phyloP scores from a whole-genome alignment of 768 basidiomycete genomes.

The Cystobasidium onofrii region DNA sequence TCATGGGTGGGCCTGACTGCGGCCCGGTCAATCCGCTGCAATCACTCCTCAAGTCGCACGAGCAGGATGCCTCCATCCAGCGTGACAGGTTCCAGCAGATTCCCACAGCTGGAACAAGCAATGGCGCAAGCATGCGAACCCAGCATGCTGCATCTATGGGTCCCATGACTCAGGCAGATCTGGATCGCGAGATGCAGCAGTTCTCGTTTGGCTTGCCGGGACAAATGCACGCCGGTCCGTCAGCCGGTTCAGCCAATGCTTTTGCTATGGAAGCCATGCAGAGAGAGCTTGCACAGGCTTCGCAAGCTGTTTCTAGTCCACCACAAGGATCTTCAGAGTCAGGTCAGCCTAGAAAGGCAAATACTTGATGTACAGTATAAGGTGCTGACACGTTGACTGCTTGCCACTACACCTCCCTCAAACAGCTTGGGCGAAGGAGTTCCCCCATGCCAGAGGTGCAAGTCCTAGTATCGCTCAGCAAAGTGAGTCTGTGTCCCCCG shows the following conservation, averaged over 20 bases:
- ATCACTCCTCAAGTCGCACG: conserved; percentile 80
- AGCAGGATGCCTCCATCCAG: conserved; percentile 78
- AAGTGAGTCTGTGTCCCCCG: background rate
- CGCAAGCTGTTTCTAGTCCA: background rate
- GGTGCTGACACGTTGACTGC: background rate
- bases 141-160: background rate
- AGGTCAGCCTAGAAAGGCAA: background rate
- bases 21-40: conserved; percentile 77
- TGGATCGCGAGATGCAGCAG: conserved; percentile 24
- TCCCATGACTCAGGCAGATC: background rate
- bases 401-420: background rate
- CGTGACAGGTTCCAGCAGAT: conserved; percentile 52
- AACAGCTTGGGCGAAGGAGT: conserved; percentile 8
- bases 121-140: conserved; percentile 20
- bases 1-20: conserved; percentile 67
- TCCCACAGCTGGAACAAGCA: conserved; percentile 1
- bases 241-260: background rate
- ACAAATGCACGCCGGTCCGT: background rate
- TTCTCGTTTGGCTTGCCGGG: conserved; percentile 15
- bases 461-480: background rate
- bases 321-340: background rate
- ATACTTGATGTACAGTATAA: too few relatives aligned
- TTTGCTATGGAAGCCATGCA: conserved; percentile 31
- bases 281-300: conserved; percentile 17
- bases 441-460: background rate